Percentiles rank a stretch among this genome's conserved stretches.
Evolutionary conservation across 805 yeast species (phyloP).

Genomic region (Candida maltosa): DNA sequence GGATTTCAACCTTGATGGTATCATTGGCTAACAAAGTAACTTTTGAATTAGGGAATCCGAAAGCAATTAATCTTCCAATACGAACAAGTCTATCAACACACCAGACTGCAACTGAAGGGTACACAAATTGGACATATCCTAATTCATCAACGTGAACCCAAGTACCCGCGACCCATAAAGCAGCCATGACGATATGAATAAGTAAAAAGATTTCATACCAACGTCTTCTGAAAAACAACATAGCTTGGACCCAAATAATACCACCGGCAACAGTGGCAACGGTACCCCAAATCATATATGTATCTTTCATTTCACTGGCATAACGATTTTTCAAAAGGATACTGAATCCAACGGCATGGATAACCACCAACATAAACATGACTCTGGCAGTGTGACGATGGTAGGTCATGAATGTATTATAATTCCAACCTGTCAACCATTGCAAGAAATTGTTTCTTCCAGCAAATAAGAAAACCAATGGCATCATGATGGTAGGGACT

Average conservation of each 20-base stretch:
- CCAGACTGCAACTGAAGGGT: slow-evolving; percentile 35
- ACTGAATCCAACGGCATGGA: slow-evolving; percentile 31
- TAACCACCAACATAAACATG: slow-evolving; percentile 21
- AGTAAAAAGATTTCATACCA: slow-evolving; percentile 36
- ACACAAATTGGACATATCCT: slow-evolving; percentile 20
- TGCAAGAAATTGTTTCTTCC: slow-evolving; percentile 62
- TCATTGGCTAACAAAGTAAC: slow-evolving; percentile 35
- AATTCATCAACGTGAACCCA: slow-evolving; percentile 34
- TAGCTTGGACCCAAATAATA: slow-evolving; percentile 26
- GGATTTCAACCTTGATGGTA: slow-evolving; percentile 41
- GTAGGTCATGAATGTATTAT: slow-evolving; percentile 36
- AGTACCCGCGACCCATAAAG: slow-evolving; percentile 41
- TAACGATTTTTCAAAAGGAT: slow-evolving; percentile 16
- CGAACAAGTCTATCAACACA: slow-evolving; percentile 32
- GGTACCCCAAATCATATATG: slow-evolving; percentile 23
- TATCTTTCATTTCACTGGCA: slow-evolving; percentile 4
- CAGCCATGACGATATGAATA: slow-evolving; percentile 37
- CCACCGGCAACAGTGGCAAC: slow-evolving; percentile 34
- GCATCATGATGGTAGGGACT: slow-evolving; percentile 42
- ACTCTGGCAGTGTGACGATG: slow-evolving; percentile 46
- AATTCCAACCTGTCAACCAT: slow-evolving; percentile 58
- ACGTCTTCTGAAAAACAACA: slow-evolving; percentile 30
- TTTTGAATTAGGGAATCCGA: slow-evolving; percentile 32
- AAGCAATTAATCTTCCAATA: slow-evolving; percentile 25
- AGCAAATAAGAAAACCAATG: slow-evolving; percentile 54